Evolutionary conservation across 1,284 basidiomycete genomes (phyloP), one percentile per base, ranked within the genome.

Genomic region (Malassezia arunalokei): DNA sequence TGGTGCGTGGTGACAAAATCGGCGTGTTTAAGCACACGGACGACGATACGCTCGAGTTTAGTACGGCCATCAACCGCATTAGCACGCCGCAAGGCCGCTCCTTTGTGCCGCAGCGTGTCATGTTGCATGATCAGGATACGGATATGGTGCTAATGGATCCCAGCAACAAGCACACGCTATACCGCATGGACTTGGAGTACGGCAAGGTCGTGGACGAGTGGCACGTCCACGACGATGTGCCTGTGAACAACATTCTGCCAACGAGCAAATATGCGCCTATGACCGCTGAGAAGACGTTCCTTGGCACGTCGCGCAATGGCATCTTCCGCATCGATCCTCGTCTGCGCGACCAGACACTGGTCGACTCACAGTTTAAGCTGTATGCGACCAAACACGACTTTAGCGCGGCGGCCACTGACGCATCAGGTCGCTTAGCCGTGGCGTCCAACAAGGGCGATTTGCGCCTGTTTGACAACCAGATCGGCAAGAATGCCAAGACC

Each of bases 401-500:
- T 74, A 94, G 88, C 0, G 85, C 87, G 7, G 83, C 95, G 24
- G 79, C 87, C 4, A 98, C 94, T 7, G 96, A 92, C 27, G 83
- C 81, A 33, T 75, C 77, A 8, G 92, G 94, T 24, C 84, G 86
- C 71, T 78, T 99, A 48, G 94, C 90, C 1, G 86, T 98, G 3
- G 90, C 87, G 12, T 89, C 86, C 64, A 86, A 89, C 76, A 98
- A 95, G 77, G 94, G 94, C 56, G 94, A 98, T 73, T 86, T 99
- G 59, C 80, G 92, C 42, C 77, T 99, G 47, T 99, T 92, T 66
- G 94, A 99, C 74, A 24, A 24, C 20, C 79, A 83, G 47, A 87
- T 99, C 62, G 94, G 94, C 43, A 98, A 96, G 81, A 98, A 90
- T 66, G 94, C 94, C 32, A 99, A 98, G 81, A 98, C 94, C 17